phyloP scores from a whole-genome alignment of 352 stramenopile species.

The Globisporangium abappressorium region DNA sequence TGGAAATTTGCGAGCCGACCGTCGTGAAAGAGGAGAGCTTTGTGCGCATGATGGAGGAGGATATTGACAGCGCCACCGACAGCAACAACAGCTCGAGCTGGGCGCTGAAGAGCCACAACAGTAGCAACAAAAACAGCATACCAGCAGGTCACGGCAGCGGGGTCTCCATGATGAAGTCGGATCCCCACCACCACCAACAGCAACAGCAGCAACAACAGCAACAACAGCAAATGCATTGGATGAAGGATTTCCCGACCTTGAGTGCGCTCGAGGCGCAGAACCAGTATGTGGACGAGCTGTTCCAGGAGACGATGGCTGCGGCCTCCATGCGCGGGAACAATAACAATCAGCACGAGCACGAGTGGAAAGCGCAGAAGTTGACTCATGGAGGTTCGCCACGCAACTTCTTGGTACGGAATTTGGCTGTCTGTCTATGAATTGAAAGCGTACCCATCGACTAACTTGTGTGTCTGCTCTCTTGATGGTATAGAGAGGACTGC shows the following conservation, averaged over 20 bases:
- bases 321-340: conserved; percentile 11
- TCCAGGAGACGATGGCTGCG: conserved; percentile 16
- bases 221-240: conserved; percentile 15
- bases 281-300: conserved; percentile 26
- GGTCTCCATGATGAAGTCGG: background rate
- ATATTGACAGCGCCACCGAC: background rate
- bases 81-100: conserved; percentile 5
- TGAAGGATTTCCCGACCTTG: conserved; percentile 15
- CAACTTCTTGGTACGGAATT: conserved; percentile 5
- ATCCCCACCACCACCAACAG: background rate
- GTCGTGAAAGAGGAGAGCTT: conserved; percentile 12
- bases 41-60: conserved; percentile 7
- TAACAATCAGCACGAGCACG: conserved; percentile 5
- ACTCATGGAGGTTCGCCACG: background rate
- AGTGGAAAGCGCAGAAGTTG: conserved; percentile 5
- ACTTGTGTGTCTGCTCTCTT: background rate
- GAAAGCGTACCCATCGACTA: background rate
- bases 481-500: conserved; percentile 3
- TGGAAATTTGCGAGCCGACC: conserved; percentile 11
- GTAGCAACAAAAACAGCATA: background rate
- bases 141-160: background rate
- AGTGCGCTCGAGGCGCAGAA: conserved; percentile 15
- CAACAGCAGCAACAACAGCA: background rate
- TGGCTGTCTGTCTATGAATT: background rate
- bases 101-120: background rate